Conservation (phyloP, 257 asterid species). For the Prunella vulgaris region DNA sequence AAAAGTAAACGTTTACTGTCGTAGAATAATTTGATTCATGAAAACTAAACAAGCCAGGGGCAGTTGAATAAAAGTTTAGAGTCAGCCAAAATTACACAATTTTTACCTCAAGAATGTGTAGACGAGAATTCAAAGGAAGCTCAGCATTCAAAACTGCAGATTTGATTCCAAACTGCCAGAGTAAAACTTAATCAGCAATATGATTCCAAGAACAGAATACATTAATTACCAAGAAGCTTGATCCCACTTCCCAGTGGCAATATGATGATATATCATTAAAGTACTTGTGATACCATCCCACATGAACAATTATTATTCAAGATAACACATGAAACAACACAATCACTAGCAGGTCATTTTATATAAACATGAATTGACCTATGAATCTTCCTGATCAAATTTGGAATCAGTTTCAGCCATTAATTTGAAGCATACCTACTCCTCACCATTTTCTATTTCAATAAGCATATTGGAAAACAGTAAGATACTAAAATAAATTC, state of each 20-base stretch:
- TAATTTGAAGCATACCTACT: neutral
- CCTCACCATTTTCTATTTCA: neutral
- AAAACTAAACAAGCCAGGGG: neutral
- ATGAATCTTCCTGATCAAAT: neutral
- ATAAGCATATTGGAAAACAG: neutral
- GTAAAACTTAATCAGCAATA: constrained; percentile 21
- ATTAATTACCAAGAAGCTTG: neutral
- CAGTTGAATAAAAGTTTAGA: neutral
- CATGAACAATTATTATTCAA: neutral
- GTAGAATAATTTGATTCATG: neutral
- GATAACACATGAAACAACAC: neutral
- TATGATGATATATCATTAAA: neutral
- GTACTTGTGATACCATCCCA: neutral
- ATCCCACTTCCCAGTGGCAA: neutral
- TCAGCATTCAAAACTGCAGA: constrained; percentile 93
- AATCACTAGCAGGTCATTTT: neutral
- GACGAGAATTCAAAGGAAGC: constrained; percentile 95
- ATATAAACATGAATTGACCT: neutral
- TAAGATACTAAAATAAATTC: neutral
- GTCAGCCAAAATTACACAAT: neutral
- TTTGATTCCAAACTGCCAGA: constrained; percentile 83
- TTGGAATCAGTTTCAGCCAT: constrained; percentile 3
- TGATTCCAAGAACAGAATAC: neutral
- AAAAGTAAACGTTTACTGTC: constrained; percentile 11
- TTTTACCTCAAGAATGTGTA: constrained; percentile 84